Percentiles rank a stretch among this genome's conserved stretches.
These are phyloP conservation scores for Kazachstania sp. DNA, from an alignment of 1,139 yeast genomes.

Conservation along the genomic window DNA sequence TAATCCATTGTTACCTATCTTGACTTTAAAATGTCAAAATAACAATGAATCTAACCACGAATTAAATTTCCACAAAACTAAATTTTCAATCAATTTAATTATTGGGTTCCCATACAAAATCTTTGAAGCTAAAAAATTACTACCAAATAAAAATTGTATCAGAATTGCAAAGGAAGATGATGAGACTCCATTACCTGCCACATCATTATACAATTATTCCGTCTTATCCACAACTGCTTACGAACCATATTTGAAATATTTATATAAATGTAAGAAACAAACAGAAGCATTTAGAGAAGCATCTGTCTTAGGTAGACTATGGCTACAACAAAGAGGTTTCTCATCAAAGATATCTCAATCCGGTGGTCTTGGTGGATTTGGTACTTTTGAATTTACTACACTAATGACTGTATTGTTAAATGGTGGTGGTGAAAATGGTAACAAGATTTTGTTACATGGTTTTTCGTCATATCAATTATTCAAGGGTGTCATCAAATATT, in stretches of 20 bases:
- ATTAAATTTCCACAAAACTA: conserved; percentile 54
- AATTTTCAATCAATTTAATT: conserved; percentile 60
- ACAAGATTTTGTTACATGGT: conserved; percentile 71
- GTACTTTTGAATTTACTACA: conserved; percentile 81
- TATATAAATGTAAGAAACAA: conserved; percentile 66
- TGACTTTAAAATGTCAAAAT: conserved; percentile 40
- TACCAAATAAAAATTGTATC: conserved; percentile 72
- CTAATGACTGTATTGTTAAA: conserved; percentile 71
- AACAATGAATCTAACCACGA: conserved; percentile 26
- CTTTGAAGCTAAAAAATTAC: conserved; percentile 67
- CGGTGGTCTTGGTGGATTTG: conserved; percentile 64
- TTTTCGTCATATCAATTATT: conserved; percentile 88
- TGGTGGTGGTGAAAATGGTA: conserved; percentile 77
- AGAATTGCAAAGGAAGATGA: conserved; percentile 48
- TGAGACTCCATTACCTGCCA: conserved; percentile 48
- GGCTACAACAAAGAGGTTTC: conserved; percentile 85
- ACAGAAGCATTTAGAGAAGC: conserved; percentile 88
- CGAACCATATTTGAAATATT: conserved; percentile 60
- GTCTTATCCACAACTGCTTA: conserved; percentile 61
- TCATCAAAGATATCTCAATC: conserved; percentile 48
- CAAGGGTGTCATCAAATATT: conserved; percentile 73
- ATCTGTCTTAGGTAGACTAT: conserved; percentile 72
- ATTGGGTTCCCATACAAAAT: conserved; percentile 63
- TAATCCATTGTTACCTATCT: conserved; percentile 57
- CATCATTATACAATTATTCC: conserved; percentile 74